Percentiles rank a stretch among this genome's conserved stretches.
These are phyloP conservation scores for Penicillium atrosanguineum DNA, from an alignment of 495 filamentous ascomycete genomes.

Conservation along the genomic window DNA sequence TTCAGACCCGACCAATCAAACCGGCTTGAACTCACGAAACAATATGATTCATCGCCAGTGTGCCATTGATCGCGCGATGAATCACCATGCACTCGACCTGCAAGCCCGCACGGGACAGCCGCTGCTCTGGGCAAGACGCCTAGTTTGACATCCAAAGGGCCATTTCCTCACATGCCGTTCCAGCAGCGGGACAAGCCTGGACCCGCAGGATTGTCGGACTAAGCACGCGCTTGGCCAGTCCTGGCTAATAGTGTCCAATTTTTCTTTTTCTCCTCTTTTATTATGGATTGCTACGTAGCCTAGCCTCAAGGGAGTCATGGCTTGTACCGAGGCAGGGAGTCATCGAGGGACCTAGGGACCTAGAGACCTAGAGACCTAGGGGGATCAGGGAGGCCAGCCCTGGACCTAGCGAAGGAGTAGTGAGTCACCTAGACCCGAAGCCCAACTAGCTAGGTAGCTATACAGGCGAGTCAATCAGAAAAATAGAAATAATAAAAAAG, in stretches of 20 bases:
- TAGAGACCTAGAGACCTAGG: no score
- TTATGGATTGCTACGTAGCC: neutral
- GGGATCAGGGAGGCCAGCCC: no score
- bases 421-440: neutral
- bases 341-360: no score
- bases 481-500: neutral
- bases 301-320: neutral
- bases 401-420: no score
- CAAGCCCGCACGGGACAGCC: conserved; percentile 16
- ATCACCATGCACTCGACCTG: conserved; percentile 8
- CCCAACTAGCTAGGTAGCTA: no score
- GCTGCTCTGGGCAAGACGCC: conserved; percentile 5
- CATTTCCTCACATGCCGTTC: conserved; percentile 1
- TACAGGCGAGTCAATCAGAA: neutral
- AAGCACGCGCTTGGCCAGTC: conserved; percentile 1
- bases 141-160: neutral
- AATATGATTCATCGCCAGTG: conserved; percentile 28
- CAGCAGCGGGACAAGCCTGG: conserved; percentile 1
- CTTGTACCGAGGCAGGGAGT: neutral
- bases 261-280: neutral
- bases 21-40: conserved; percentile 10
- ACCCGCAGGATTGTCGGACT: conserved; percentile 14
- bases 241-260: neutral
- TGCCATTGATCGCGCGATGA: conserved; percentile 15
- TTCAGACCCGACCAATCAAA: conserved; percentile 12